Evolutionary conservation across 371 early-diverging fungal species (phyloP), one percentile per base, ranked within the genome.

Genomic region (Cladochytrium tenue): DNA sequence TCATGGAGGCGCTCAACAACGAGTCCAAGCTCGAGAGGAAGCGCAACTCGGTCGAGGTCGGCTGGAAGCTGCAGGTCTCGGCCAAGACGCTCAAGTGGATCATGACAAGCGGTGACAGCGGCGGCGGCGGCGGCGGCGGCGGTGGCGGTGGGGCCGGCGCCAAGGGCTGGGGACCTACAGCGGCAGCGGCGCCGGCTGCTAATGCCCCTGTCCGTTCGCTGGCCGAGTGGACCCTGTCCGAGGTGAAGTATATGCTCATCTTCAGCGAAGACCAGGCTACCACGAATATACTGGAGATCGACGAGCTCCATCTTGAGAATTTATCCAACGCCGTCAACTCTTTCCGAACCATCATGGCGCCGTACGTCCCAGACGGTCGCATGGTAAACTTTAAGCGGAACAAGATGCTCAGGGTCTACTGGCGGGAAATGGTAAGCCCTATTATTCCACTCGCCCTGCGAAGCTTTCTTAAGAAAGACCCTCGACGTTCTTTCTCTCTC

Each of bases 401-500:
- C 57, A 92, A 93, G 75, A 93, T 93, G 93, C 72, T 95, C 3
- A 80, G 91, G 51, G 86, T 91, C 3, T 87, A 88, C 59, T 84
- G 90, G 80, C 79, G 88, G 2, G 87, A 92, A 30, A 73, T 91
- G 51, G 89, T 89, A 3, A 53, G 59, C 51, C 51, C n/a, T n/a
- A n/a, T n/a, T n/a, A n/a, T n/a, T n/a, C n/a, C n/a, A n/a, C n/a
- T n/a, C n/a, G n/a, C n/a, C n/a, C n/a, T n/a, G n/a, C n/a, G n/a
- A n/a, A n/a, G n/a, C n/a, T n/a, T n/a, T n/a, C n/a, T n/a, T n/a
- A n/a, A n/a, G n/a, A n/a, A n/a, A n/a, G n/a, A n/a, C 62, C 51
- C 35, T 35, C 17, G 33, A 65, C 27, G 67, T 65, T 36, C n/a
- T 50, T 50, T 50, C 13, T 50, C n/a, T 50, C n/a, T 50, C 50